phyloP scores from a whole-genome alignment of 495 filamentous ascomycete genomes.

The Penicillium odoratum region DNA sequence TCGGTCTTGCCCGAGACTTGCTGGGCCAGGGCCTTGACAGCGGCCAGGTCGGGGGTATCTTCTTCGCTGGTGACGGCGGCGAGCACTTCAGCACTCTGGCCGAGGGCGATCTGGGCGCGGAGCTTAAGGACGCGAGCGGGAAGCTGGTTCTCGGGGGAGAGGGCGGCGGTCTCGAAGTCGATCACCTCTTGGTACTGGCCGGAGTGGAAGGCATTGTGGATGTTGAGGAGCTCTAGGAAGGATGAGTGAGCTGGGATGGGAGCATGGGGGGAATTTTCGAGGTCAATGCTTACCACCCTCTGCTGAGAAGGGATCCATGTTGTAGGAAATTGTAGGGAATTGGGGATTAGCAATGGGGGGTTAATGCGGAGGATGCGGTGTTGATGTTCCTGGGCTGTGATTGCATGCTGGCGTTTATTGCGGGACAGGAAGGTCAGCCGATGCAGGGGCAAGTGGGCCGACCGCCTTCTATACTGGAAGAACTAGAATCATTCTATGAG shows the following conservation, averaged over 20 bases:
- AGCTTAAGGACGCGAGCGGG: constrained; percentile 78
- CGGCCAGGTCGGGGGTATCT: constrained; percentile 69
- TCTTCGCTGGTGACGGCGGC: constrained; percentile 63
- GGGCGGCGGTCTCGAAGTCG: constrained; percentile 72
- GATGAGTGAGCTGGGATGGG: constrained; percentile 8
- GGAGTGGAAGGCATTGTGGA: constrained; percentile 93
- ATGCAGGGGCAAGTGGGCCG: constrained; percentile 25
- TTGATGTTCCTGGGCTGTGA: constrained; percentile 24
- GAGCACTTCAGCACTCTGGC: constrained; percentile 70
- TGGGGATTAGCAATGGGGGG: constrained; percentile 15
- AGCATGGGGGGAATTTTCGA: not conserved
- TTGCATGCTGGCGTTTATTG: constrained; percentile 26
- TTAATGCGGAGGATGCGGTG: constrained; percentile 21
- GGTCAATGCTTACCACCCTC: constrained; percentile 65
- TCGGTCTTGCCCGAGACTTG: constrained; percentile 58
- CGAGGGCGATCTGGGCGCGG: constrained; percentile 79
- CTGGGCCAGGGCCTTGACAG: constrained; percentile 76
- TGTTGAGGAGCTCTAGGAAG: constrained; percentile 81
- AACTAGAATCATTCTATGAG: too few species aligned
- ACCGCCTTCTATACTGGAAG: constrained; percentile 15
- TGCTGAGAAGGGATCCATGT: constrained; percentile 91
- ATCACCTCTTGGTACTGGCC: constrained; percentile 82
- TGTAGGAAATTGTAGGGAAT: constrained; percentile 19
- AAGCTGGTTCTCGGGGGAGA: constrained; percentile 73
- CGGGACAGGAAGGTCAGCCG: constrained; percentile 24